A percentile compares a stretch with the other conserved stretches of the same genome.
phyloP scores from a whole-genome alignment of 768 basidiomycete genomes.

The Holtermannia corniformis region DNA sequence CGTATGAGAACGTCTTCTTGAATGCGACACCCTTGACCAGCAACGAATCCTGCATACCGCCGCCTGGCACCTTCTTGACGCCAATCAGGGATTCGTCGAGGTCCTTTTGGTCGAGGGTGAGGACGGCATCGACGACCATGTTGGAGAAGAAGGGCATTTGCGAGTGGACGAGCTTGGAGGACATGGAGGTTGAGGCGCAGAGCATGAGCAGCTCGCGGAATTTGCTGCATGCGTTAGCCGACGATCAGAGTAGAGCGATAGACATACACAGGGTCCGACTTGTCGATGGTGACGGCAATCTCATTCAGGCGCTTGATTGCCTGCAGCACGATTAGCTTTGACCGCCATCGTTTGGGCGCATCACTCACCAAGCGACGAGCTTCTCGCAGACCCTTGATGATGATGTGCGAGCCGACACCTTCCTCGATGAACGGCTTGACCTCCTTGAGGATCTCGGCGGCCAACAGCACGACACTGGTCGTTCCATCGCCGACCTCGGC shows the following conservation, averaged over 20 bases:
- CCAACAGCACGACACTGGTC: slow-evolving; percentile 88
- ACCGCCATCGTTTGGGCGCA: not conserved
- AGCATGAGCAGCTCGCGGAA: slow-evolving; percentile 91
- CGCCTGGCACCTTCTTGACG: slow-evolving; percentile 94
- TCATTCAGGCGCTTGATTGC: slow-evolving; percentile 77
- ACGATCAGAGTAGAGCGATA: not conserved
- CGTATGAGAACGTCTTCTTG: slow-evolving; percentile 99
- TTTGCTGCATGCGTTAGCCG: slow-evolving; percentile 48
- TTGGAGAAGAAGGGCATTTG: slow-evolving; percentile 98
- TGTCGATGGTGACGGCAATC: slow-evolving; percentile 82
- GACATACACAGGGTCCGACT: slow-evolving; percentile 74
- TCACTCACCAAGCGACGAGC: slow-evolving; percentile 69
- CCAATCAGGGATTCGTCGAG: slow-evolving; percentile 94
- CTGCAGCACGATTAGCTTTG: slow-evolving; percentile 47
- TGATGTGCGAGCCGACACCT: slow-evolving; percentile 91
- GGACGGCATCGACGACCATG: slow-evolving; percentile 97
- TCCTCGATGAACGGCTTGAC: slow-evolving; percentile 86
- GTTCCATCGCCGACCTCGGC: slow-evolving; percentile 99
- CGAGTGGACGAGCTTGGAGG: slow-evolving; percentile 95
- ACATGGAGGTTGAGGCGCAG: slow-evolving; percentile 99
- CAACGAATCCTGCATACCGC: slow-evolving; percentile 92
- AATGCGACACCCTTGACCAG: slow-evolving; percentile 87
- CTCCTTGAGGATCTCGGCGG: slow-evolving; percentile 90
- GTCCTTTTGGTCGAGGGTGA: slow-evolving; percentile 81
- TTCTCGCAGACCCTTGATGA: slow-evolving; percentile 90